Conservation (phyloP, 1,139 yeast species). For the Scheffersomyces cryptocercus region DNA sequence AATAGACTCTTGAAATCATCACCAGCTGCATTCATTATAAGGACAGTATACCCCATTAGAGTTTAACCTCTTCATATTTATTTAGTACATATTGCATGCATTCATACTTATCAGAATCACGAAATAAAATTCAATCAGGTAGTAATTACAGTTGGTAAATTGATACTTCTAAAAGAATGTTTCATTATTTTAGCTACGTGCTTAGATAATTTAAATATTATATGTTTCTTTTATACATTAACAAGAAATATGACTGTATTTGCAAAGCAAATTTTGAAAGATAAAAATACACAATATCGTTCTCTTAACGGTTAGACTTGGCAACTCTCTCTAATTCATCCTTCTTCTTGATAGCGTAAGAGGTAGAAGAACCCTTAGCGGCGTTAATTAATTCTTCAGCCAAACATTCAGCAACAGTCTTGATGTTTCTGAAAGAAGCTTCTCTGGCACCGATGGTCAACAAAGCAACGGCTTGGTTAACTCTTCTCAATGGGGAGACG, state of each 20-base stretch:
- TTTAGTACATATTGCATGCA: slow-evolving; percentile 3
- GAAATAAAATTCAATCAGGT: not conserved
- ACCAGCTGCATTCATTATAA: slow-evolving; percentile 3
- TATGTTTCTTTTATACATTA: slow-evolving; percentile 16
- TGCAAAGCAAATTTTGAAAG: slow-evolving; percentile 14
- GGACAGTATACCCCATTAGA: slow-evolving; percentile 9
- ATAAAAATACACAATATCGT: slow-evolving; percentile 20
- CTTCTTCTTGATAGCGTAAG: slow-evolving; percentile 99
- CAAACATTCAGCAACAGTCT: slow-evolving; percentile 99
- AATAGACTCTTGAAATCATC: slow-evolving; percentile 5
- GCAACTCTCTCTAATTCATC: slow-evolving; percentile 99
- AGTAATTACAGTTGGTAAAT: too few relatives aligned
- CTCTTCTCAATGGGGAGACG: slow-evolving; percentile 99
- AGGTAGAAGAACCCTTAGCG: slow-evolving; percentile 99
- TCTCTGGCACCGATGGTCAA: slow-evolving; percentile 99
- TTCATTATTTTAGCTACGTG: not conserved
- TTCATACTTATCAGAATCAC: not conserved
- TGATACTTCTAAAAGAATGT: too few relatives aligned
- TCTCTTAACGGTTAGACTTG: slow-evolving; percentile 96
- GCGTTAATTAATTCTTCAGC: slow-evolving; percentile 99
- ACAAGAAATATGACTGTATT: slow-evolving; percentile 6
- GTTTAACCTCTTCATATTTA: slow-evolving; percentile 3
- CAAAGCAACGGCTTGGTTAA: slow-evolving; percentile 98
- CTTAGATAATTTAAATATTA: not conserved
- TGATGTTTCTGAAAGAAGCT: slow-evolving; percentile 99